Conservation (phyloP, 2,329 filamentous ascomycete genomes). For the Phialocephala sp. region DNA sequence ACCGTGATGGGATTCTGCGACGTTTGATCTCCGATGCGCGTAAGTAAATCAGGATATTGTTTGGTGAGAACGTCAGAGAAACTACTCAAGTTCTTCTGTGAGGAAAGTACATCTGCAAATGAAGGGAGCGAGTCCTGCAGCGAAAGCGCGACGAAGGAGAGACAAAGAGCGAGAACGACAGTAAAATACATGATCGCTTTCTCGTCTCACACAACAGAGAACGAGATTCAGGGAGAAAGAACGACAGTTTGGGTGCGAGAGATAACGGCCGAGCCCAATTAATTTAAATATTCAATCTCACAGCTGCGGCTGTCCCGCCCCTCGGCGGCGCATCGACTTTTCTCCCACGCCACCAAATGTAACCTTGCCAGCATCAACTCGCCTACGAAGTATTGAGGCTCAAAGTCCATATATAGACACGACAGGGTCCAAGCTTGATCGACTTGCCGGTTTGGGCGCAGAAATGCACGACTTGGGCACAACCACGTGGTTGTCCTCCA, state of each 20-base stretch:
- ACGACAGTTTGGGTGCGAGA: neutral
- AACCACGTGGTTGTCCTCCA: no score
- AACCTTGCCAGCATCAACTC: neutral
- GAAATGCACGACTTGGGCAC: no score
- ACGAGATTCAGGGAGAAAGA: neutral
- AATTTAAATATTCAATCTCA: neutral
- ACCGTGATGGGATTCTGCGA: constrained; percentile 49
- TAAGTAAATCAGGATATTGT: constrained; percentile 21
- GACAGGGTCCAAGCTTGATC: no score
- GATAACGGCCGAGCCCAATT: neutral
- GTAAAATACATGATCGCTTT: neutral
- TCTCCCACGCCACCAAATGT: neutral
- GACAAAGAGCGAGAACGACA: neutral
- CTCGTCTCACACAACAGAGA: neutral
- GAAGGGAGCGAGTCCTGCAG: neutral
- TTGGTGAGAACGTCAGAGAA: constrained; percentile 19
- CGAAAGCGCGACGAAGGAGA: neutral
- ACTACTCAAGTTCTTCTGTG: constrained; percentile 19
- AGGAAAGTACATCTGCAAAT: constrained; percentile 17
- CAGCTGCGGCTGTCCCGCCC: neutral
- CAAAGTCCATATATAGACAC: neutral
- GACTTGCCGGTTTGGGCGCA: no score
- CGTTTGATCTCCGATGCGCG: constrained; percentile 7
- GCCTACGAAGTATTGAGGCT: neutral
- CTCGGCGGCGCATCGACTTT: neutral